These are phyloP conservation scores for California macrophylla DNA, from an alignment of 441 rosid species.

Conservation along the genomic window DNA sequence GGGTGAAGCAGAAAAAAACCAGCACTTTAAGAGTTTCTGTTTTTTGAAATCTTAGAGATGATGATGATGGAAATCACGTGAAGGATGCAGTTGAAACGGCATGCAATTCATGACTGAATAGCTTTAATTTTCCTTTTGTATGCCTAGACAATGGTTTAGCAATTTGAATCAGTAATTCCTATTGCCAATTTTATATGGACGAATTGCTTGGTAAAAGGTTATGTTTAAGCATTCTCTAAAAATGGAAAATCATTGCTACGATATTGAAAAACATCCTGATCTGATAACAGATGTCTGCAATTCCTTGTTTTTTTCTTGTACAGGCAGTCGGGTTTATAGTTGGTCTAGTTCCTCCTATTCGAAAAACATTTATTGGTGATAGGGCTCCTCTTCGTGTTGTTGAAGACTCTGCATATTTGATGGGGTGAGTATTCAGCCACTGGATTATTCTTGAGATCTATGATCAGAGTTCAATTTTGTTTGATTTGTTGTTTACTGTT, in stretches of 20 bases:
- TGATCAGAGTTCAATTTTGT: neutral
- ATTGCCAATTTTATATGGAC: too few species aligned
- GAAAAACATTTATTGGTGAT: slow-evolving; percentile 46
- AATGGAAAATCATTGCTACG: too few species aligned
- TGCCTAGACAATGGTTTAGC: too few species aligned
- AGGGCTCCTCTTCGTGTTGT: slow-evolving; percentile 59
- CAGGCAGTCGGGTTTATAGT: slow-evolving; percentile 53
- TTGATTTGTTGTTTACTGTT: neutral
- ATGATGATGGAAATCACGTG: too few species aligned
- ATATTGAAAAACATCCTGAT: neutral
- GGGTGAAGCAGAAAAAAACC: too few species aligned
- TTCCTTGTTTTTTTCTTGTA: neutral
- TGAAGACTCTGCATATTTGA: slow-evolving; percentile 43
- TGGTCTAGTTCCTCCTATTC: slow-evolving; percentile 41
- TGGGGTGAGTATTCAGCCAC: slow-evolving; percentile 40
- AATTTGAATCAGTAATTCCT: too few species aligned
- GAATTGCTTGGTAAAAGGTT: too few species aligned
- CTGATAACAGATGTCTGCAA: too few species aligned
- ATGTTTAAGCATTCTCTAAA: too few species aligned
- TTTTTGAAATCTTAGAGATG: neutral
- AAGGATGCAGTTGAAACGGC: too few species aligned
- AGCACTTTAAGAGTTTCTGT: neutral
- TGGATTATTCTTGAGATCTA: neutral
- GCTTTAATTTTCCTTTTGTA: too few species aligned
- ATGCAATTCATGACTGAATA: too few species aligned